A percentile compares a stretch with the other conserved stretches of the same genome.
These are phyloP conservation scores for Kernera saxatilis DNA, from an alignment of 345 rosid species.

Conservation along the genomic window DNA sequence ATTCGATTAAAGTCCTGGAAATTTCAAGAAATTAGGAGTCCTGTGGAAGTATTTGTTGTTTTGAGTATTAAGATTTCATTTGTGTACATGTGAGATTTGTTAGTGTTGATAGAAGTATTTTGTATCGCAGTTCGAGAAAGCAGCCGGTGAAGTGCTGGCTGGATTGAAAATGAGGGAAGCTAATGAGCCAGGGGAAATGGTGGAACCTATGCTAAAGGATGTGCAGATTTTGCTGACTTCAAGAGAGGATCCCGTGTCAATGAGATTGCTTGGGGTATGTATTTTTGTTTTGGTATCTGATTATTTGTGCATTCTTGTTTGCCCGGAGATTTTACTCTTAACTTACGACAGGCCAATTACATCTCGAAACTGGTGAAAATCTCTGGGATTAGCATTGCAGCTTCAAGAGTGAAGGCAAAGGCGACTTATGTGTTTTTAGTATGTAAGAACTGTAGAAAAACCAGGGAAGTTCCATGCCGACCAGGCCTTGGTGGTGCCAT, in stretches of 20 bases:
- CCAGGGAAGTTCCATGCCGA: slow-evolving; percentile 72
- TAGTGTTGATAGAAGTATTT: not conserved
- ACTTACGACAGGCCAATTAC: slow-evolving; percentile 55
- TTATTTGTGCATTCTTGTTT: not conserved
- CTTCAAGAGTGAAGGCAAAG: slow-evolving; percentile 93
- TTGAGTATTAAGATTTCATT: not conserved
- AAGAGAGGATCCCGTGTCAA: slow-evolving; percentile 73
- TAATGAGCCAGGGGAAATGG: slow-evolving; percentile 76
- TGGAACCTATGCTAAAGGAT: slow-evolving; percentile 55
- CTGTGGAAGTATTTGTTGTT: not conserved
- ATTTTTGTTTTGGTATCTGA: not conserved
- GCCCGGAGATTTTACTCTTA: not conserved
- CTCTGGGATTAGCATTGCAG: slow-evolving; percentile 88
- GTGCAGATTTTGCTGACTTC: slow-evolving; percentile 84
- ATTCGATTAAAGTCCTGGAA: not conserved
- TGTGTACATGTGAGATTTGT: not conserved
- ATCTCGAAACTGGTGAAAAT: slow-evolving; percentile 86
- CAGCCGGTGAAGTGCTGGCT: slow-evolving; percentile 81
- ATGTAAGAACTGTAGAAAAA: slow-evolving; percentile 80
- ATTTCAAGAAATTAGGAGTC: not conserved
- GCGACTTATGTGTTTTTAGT: slow-evolving; percentile 82
- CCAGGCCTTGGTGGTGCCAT: slow-evolving; percentile 98
- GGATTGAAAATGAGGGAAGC: slow-evolving; percentile 71
- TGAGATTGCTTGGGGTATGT: slow-evolving; percentile 82
- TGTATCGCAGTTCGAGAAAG: slow-evolving; percentile 66